These are phyloP conservation scores for Speleostelium caveatum DNA, from an alignment of 78 protist genomes.

Conservation along the genomic window DNA sequence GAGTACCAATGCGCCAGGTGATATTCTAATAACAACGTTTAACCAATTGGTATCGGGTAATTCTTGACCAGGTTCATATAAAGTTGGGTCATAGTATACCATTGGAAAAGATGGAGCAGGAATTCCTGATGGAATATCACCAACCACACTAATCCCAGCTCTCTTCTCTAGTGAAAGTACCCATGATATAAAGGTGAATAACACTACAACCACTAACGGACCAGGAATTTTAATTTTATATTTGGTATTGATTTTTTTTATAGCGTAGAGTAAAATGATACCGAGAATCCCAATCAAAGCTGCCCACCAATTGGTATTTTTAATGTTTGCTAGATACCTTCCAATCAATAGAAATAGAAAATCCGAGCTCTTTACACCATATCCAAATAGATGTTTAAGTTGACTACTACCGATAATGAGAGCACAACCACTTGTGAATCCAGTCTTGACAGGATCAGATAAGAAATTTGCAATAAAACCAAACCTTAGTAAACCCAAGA, in stretches of 20 bases:
- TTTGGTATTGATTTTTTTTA: constrained; percentile 44
- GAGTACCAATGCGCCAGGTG: constrained; percentile 73
- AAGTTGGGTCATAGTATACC: neutral
- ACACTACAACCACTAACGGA: constrained; percentile 68
- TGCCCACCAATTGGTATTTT: constrained; percentile 53
- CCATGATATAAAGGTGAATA: constrained; percentile 76
- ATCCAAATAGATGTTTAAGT: constrained; percentile 70
- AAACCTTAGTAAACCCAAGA: constrained; percentile 78
- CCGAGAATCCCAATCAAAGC: constrained; percentile 72
- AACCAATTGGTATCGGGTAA: constrained; percentile 23
- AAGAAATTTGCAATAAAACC: constrained; percentile 88
- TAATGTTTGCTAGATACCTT: constrained; percentile 29
- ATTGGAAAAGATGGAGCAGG: constrained; percentile 66
- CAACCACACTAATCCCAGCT: constrained; percentile 71
- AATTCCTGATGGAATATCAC: constrained; percentile 78
- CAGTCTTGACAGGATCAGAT: constrained; percentile 87
- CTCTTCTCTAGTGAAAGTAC: constrained; percentile 27
- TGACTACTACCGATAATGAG: constrained; percentile 87
- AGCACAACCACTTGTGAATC: constrained; percentile 88
- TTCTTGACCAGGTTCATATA: constrained; percentile 1
- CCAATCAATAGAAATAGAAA: neutral
- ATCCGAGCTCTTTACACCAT: constrained; percentile 13
- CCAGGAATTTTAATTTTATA: constrained; percentile 71
- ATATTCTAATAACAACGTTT: neutral
- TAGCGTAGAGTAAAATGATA: constrained; percentile 41